Evolutionary conservation across 441 rosid species (phyloP), one percentile per base, ranked within the genome.

Genomic region (Adansonia gregorii): DNA sequence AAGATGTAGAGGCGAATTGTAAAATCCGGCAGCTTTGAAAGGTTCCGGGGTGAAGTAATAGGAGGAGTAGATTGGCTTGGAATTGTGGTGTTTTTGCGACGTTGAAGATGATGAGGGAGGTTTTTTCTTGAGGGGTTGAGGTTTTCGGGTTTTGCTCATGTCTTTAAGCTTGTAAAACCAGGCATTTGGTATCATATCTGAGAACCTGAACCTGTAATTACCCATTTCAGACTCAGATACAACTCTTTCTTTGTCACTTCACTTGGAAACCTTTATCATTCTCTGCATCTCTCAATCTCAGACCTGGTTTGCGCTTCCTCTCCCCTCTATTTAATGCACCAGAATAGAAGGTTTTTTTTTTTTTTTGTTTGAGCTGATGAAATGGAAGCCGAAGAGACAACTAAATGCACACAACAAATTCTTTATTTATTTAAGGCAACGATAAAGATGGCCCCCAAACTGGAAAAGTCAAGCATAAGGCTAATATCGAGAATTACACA

Each of bases 101-200:
- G 76, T 2, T 48, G 72, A 15, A 49, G 63, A 7, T 4, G 75
- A 9, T 24, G 72, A 24, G 10, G 80, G 31, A 12, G 76, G 56
- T 39, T 80, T 72, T 15, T 79, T 85, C 76, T 77, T 81, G 17
- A 43, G 60, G 22, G 81, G 56, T 10, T 82, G 83, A 1, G 67
- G 74, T 31, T 46, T 83, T 76, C 85, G 87, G 80, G 81, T 78
- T 74, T 63, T 87, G 78, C 86, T 78, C 78, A 86, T 88, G 69
- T 87, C 89, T 81, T 84, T 90, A 79, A 88, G 92, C 88, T 84
- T 90, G 85, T 86, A 86, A 79, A 90, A 79, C 94, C 94, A 90
- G 79, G 91, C 86, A 77, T 84, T 84, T 49, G 94, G 89, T 79
- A 90, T 86, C 78, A 90, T 94, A 58, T 90, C 93, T 73, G 96